These are phyloP conservation scores for Austroboletus novae-zelandiae DNA, from an alignment of 1,284 basidiomycete genomes.

Conservation along the genomic window DNA sequence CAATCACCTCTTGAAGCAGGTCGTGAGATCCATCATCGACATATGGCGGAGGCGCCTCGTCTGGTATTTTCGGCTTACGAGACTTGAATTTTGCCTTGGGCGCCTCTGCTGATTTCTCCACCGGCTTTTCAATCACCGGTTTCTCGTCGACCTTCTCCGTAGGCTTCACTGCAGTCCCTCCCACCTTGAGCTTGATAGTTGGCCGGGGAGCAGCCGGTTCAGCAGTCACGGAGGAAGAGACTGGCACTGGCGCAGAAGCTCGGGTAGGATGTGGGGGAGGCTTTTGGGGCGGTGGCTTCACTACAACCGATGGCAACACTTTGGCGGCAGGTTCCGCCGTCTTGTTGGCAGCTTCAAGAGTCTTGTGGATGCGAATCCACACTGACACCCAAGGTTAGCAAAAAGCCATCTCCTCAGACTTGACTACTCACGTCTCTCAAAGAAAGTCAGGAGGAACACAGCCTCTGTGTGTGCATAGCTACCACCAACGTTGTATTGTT, in stretches of 20 bases:
- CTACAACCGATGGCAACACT: slow-evolving; percentile 31
- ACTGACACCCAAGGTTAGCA: slow-evolving; percentile 38
- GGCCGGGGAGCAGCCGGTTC: slow-evolving; percentile 44
- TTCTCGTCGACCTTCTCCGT: slow-evolving; percentile 31
- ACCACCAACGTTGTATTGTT: slow-evolving; percentile 77
- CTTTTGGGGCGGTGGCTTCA: slow-evolving; percentile 36
- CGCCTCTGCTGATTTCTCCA: slow-evolving; percentile 34
- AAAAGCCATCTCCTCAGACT: neutral
- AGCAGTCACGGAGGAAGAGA: slow-evolving; percentile 28
- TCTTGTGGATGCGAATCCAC: slow-evolving; percentile 78
- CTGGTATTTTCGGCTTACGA: slow-evolving; percentile 47
- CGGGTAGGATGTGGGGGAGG: slow-evolving; percentile 11
- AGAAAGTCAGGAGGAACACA: slow-evolving; percentile 74
- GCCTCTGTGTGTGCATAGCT: slow-evolving; percentile 80
- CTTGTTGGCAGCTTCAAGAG: slow-evolving; percentile 50
- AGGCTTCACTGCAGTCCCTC: slow-evolving; percentile 31
- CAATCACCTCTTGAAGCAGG: slow-evolving; percentile 75
- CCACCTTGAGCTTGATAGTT: slow-evolving; percentile 57
- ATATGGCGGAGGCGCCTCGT: slow-evolving; percentile 59
- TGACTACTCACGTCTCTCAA: slow-evolving; percentile 73
- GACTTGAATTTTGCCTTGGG: slow-evolving; percentile 39
- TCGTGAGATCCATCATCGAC: slow-evolving; percentile 77
- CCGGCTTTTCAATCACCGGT: slow-evolving; percentile 13
- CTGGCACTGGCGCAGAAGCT: slow-evolving; percentile 16
- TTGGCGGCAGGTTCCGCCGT: slow-evolving; percentile 33